Conservation (phyloP, 805 yeast genomes). For the Myxozyma mucilagina region DNA sequence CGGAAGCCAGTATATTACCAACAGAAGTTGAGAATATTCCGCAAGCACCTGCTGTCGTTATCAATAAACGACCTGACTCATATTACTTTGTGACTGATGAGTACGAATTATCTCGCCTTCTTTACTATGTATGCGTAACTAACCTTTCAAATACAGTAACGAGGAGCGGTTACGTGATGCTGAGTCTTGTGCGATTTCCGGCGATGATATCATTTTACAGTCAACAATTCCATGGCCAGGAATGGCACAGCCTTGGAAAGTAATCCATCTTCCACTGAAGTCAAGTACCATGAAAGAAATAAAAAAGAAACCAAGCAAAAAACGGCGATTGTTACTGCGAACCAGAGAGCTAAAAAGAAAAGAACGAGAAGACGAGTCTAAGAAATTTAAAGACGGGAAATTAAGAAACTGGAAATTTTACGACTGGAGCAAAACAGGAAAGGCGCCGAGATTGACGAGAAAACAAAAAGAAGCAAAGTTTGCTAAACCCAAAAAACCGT, state of each 20-base stretch:
- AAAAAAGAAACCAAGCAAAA: slow-evolving; percentile 21
- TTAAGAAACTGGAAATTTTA: slow-evolving; percentile 20
- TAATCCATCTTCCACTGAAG: slow-evolving; percentile 13
- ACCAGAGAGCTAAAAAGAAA: neutral
- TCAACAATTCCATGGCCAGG: slow-evolving; percentile 21
- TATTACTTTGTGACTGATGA: slow-evolving; percentile 19
- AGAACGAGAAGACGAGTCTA: neutral
- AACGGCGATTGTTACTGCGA: slow-evolving; percentile 16
- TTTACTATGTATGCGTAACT: neutral
- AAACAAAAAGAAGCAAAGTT: neutral
- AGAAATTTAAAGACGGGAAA: slow-evolving; percentile 11
- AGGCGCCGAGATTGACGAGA: slow-evolving; percentile 6
- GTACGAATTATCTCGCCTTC: neutral
- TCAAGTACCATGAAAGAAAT: neutral
- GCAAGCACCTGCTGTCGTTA: slow-evolving; percentile 15
- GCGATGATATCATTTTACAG: slow-evolving; percentile 17
- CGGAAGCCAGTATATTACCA: neutral
- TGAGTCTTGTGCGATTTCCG: slow-evolving; percentile 15
- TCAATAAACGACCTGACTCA: slow-evolving; percentile 24
- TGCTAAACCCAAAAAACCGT: slow-evolving; percentile 2
- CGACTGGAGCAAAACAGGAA: slow-evolving; percentile 1
- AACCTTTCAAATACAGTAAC: neutral
- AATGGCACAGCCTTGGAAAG: slow-evolving; percentile 23
- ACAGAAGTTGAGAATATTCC: slow-evolving; percentile 4
- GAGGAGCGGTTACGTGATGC: slow-evolving; percentile 1